A percentile compares a stretch with the other conserved stretches of the same genome.
Evolutionary conservation across 75 land plant genomes (phyloP).

Genomic region (Ceratopteris richardii): DNA sequence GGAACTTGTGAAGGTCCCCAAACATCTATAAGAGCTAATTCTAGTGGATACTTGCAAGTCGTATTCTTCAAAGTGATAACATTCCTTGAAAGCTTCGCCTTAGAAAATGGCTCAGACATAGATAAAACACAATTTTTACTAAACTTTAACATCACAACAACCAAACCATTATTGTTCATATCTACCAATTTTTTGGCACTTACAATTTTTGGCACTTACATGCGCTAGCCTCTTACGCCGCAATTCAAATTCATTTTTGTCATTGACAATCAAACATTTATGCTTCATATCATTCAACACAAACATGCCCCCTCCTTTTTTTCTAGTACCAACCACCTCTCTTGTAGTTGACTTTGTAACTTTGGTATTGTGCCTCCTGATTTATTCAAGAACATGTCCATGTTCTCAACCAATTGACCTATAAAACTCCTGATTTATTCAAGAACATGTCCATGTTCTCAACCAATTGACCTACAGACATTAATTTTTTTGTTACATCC

Average conservation of each 20-base stretch:
- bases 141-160: neutral
- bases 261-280: neutral
- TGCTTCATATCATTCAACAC: neutral
- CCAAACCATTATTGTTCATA: neutral
- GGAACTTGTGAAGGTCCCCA: slow-evolving; percentile 14
- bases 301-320: neutral
- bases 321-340: neutral
- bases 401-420: slow-evolving; percentile 1
- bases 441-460: neutral
- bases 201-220: neutral
- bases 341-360: neutral
- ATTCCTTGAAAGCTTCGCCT: slow-evolving; percentile 1
- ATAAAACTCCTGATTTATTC: neutral
- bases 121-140: neutral
- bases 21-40: slow-evolving; percentile 11
- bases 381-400: neutral
- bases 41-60: neutral
- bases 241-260: neutral
- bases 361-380: neutral
- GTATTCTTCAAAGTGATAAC: neutral
- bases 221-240: neutral
- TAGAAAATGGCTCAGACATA: neutral
- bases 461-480: neutral
- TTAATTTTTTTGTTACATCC: neutral
- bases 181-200: neutral